Evolutionary conservation across 768 basidiomycete species (phyloP).

Genomic region (Xerocomellus amylosporus): DNA sequence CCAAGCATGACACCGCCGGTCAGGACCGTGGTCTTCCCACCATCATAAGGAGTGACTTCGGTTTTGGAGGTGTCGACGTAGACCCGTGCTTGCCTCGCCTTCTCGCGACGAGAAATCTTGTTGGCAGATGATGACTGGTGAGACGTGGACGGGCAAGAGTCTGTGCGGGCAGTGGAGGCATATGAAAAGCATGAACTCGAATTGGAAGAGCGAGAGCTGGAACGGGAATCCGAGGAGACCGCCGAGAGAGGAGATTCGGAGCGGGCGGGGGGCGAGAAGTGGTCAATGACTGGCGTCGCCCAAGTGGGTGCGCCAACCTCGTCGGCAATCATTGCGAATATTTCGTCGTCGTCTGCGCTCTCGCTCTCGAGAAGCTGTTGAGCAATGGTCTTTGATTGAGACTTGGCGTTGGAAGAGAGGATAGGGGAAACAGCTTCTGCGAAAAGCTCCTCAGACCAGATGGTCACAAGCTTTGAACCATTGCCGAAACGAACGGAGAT

Average conservation of each 20-base stretch:
- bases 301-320: slow-evolving; percentile 68
- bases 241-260: slow-evolving; percentile 60
- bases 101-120: slow-evolving; percentile 67
- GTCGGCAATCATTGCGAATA: slow-evolving; percentile 73
- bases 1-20: slow-evolving; percentile 89
- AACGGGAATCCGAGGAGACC: slow-evolving; percentile 50
- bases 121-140: slow-evolving; percentile 42
- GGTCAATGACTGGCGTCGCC: slow-evolving; percentile 60
- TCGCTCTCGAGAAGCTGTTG: slow-evolving; percentile 75
- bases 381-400: slow-evolving; percentile 58
- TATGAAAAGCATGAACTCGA: slow-evolving; percentile 74
- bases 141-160: slow-evolving; percentile 43
- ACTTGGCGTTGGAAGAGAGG: slow-evolving; percentile 18
- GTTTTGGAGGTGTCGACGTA: slow-evolving; percentile 72
- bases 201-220: slow-evolving; percentile 63
- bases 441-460: slow-evolving; percentile 63
- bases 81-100: slow-evolving; percentile 64
- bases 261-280: slow-evolving; percentile 52
- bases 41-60: slow-evolving; percentile 82
- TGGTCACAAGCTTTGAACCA: slow-evolving; percentile 47
- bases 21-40: slow-evolving; percentile 84
- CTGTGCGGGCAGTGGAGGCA: slow-evolving; percentile 54
- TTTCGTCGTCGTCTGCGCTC: slow-evolving; percentile 64
- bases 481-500: slow-evolving; percentile 63
- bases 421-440: slow-evolving; percentile 24